Evolutionary conservation across 257 asterid genomes (phyloP).

Genomic region (Nicotiana sylvestris): DNA sequence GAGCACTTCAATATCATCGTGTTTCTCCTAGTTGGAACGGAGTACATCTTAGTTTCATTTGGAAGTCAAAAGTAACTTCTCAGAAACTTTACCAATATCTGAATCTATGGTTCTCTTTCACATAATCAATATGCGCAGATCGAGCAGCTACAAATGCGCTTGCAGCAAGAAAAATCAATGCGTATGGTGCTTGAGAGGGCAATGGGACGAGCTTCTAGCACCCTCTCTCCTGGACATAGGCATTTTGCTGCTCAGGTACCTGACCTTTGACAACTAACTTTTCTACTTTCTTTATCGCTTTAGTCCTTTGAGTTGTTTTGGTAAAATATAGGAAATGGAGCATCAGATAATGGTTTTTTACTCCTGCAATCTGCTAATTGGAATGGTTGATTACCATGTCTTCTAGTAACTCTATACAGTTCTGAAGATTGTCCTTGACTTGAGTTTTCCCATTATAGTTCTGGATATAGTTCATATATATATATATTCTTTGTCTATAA

Average conservation of each 20-base stretch:
- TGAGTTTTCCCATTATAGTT: not conserved
- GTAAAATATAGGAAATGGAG: not conserved
- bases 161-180: constrained; percentile 59
- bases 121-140: constrained; percentile 28
- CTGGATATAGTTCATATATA: not conserved
- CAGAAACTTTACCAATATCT: not conserved
- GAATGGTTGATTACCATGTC: too few species aligned
- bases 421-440: not conserved
- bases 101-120: not conserved
- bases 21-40: not conserved
- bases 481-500: not conserved
- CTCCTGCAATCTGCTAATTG: not conserved
- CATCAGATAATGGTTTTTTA: not conserved
- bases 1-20: not conserved
- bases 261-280: not conserved
- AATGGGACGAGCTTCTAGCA: constrained; percentile 65
- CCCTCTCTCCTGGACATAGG: constrained; percentile 58
- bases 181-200: constrained; percentile 60
- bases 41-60: not conserved
- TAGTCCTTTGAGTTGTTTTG: not conserved
- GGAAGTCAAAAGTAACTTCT: not conserved
- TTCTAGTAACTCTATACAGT: too few species aligned
- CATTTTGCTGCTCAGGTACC: constrained; percentile 54
- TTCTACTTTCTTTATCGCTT: not conserved
- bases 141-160: constrained; percentile 43